phyloP scores from a whole-genome alignment of 176 grass and related monocot genomes.

The Dactylis glomerata region DNA sequence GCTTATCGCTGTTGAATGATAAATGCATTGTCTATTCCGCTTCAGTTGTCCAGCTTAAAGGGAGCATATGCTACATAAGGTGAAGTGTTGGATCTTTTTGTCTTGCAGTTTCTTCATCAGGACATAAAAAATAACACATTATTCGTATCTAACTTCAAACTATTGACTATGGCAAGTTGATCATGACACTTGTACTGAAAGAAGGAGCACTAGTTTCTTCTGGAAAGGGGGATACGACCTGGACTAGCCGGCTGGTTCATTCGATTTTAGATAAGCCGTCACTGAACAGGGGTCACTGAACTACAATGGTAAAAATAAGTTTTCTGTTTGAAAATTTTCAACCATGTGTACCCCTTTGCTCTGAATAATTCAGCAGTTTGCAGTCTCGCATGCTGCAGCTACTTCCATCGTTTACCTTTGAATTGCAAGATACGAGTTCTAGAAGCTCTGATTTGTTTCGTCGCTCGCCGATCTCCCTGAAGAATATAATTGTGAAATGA shows the following conservation, averaged over 20 bases:
- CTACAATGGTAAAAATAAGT: neutral
- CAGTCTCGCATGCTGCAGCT: neutral
- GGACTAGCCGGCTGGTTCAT: neutral
- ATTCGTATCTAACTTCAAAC: neutral
- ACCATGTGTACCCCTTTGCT: neutral
- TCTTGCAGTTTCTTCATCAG: neutral
- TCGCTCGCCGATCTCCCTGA: neutral
- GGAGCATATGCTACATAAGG: neutral
- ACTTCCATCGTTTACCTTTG: neutral
- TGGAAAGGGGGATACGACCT: neutral
- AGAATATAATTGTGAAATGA: neutral
- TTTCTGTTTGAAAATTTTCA: neutral
- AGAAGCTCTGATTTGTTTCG: neutral
- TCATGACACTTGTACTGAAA: neutral
- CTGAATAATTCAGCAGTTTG: slow-evolving; percentile 3
- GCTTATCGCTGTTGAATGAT: neutral
- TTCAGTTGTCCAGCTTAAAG: neutral
- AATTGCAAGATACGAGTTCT: neutral
- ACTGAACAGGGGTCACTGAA: neutral
- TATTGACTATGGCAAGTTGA: neutral
- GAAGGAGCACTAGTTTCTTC: neutral
- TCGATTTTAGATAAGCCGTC: neutral
- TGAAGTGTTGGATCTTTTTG: neutral
- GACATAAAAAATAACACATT: neutral
- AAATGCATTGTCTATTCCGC: neutral